Percentiles rank a stretch among this genome's conserved stretches.
phyloP scores from a whole-genome alignment of 306 rosid species.

The Prunus persica region DNA sequence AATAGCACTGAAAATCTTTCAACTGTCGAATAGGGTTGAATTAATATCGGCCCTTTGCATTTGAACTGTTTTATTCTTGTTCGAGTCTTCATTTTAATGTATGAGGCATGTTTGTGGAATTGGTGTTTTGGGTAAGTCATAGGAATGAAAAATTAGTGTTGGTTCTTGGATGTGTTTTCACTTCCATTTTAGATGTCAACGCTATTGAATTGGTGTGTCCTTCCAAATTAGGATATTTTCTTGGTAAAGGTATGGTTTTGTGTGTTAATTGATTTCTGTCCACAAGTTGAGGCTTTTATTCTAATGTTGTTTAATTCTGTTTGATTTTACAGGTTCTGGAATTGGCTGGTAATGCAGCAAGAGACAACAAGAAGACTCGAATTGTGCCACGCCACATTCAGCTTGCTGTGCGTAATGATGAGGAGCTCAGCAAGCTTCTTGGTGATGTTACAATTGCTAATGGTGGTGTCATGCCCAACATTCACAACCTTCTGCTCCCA shows the following conservation, averaged over 20 bases:
- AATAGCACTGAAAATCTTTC: too few relatives aligned
- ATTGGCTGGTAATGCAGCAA: constrained; percentile 87
- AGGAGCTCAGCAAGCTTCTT: constrained; percentile 85
- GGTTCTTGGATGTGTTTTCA: not conserved
- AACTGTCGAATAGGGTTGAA: not conserved
- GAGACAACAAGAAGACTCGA: constrained; percentile 91
- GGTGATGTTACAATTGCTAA: constrained; percentile 88
- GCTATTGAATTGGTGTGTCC: not conserved
- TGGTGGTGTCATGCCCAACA: constrained; percentile 96
- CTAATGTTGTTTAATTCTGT: not conserved
- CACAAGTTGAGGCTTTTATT: not conserved
- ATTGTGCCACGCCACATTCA: constrained; percentile 90
- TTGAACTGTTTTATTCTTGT: not conserved
- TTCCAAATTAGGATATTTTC: not conserved
- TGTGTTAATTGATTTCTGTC: not conserved
- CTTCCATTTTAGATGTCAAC: not conserved
- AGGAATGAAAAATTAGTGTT: not conserved
- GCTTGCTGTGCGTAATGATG: constrained; percentile 76
- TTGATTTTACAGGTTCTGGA: constrained; percentile 59
- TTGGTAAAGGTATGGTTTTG: not conserved
- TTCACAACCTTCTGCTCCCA: constrained; percentile 74
- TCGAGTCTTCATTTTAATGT: not conserved
- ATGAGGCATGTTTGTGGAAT: not conserved
- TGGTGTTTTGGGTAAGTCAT: not conserved
- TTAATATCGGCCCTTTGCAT: too few relatives aligned